Conservation (phyloP, 1,284 basidiomycete species). For the Ustilago trichophora region DNA sequence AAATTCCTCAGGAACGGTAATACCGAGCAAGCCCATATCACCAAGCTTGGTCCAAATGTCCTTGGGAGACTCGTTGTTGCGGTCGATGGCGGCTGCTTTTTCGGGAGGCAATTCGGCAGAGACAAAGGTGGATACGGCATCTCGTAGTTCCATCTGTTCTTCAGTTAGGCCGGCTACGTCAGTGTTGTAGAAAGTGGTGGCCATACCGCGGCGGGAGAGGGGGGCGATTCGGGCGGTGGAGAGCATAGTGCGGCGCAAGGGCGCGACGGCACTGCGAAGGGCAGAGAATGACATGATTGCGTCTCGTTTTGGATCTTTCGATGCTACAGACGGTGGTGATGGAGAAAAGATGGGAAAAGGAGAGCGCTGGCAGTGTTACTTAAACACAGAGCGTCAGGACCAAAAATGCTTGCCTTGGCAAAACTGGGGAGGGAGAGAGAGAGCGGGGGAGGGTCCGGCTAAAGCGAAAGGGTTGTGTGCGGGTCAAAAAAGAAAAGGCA, state of each 20-base stretch:
- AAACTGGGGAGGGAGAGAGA: too few species aligned
- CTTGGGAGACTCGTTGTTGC: constrained; percentile 44
- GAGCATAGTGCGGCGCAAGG: constrained; percentile 2
- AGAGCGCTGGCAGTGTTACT: too few species aligned
- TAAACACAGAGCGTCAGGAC: too few species aligned
- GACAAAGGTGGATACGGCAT: constrained; percentile 47
- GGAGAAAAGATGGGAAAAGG: background rate
- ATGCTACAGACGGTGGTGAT: background rate
- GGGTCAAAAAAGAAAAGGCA: background rate
- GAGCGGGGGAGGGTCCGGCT: too few species aligned
- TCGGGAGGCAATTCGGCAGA: constrained; percentile 41
- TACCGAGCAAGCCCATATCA: constrained; percentile 58
- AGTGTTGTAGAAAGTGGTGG: constrained; percentile 49
- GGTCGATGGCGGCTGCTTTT: constrained; percentile 46
- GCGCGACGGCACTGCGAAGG: constrained; percentile 1
- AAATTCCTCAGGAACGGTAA: constrained; percentile 54
- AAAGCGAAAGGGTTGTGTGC: too few species aligned
- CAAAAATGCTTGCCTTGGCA: too few species aligned
- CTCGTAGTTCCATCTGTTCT: constrained; percentile 47
- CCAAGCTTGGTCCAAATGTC: constrained; percentile 58
- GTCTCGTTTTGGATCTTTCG: background rate
- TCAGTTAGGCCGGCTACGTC: constrained; percentile 46
- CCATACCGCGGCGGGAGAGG: background rate
- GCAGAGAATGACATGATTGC: constrained; percentile 15
- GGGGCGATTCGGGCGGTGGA: background rate